phyloP scores from a whole-genome alignment of 805 yeast species.

The Candida corydali region DNA sequence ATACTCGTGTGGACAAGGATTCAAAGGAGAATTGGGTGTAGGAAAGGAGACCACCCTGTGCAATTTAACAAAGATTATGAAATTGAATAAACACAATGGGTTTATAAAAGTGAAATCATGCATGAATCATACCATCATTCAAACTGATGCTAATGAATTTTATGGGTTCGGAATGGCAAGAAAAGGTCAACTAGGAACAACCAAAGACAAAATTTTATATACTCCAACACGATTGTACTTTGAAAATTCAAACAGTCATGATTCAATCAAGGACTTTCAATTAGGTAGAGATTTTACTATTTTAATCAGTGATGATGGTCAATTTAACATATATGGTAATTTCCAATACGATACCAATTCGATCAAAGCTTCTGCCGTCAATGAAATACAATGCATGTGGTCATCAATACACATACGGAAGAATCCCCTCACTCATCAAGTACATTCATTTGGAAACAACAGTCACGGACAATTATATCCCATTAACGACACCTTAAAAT shows the following conservation, averaged over 20 bases:
- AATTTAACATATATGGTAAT: conserved; percentile 17
- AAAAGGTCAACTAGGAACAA: conserved; percentile 49
- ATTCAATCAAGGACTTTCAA: conserved; percentile 16
- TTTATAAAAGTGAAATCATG: conserved; percentile 29
- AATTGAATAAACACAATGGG: conserved; percentile 4
- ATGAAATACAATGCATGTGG: conserved; percentile 58
- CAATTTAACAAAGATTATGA: no score
- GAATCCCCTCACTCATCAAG: no score
- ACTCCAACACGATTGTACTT: conserved; percentile 19
- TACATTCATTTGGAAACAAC: conserved; percentile 63
- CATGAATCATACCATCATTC: conserved; percentile 42
- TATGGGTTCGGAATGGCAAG: conserved; percentile 70
- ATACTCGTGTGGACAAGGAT: conserved; percentile 58
- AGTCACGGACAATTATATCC: conserved; percentile 62
- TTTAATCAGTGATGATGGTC: conserved; percentile 17
- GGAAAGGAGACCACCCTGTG: conserved; percentile 10
- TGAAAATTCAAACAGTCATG: not conserved
- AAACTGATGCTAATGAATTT: conserved; percentile 37
- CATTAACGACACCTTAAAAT: not conserved
- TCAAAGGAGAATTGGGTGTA: conserved; percentile 69
- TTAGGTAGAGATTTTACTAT: conserved; percentile 62
- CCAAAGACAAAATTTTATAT: conserved; percentile 14
- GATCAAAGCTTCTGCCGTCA: conserved; percentile 3
- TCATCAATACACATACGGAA: conserved; percentile 58
- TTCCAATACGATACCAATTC: conserved; percentile 1